Evolutionary conservation across 2,329 filamentous ascomycete species (phyloP), one percentile per base, ranked within the genome.

Genomic region (Penicillium griseofulvum): DNA sequence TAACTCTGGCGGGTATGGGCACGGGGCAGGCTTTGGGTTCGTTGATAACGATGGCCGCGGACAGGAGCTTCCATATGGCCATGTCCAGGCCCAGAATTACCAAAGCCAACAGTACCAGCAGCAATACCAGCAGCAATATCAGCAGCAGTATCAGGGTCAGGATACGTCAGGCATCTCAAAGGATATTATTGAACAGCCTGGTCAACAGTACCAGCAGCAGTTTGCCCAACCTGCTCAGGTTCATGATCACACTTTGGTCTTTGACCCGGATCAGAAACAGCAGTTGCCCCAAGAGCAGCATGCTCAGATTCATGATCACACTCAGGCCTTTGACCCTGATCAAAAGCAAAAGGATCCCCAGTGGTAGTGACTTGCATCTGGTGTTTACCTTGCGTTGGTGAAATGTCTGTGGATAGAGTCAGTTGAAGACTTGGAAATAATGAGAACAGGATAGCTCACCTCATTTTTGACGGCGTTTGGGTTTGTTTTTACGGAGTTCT

Each of bases 1-100:
- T 38, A 33, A 28, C 11, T 6, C 51, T 6, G 51, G 53, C 45
- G 10, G 53, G n/a, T 59, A 65, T 33, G 64, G 60, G 1, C 36
- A 58, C 4, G 61, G 64, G 1, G 19, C 53, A 7, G 65, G 65
- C 1, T 64, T 69, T 29, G 61, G 58, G 3, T 68, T 71, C 22
- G 59, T 68, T 17, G 68, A 71, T 37, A 65, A 56, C 24, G 65
- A 71, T 44, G 68, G 67, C 1, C 63, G 64, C 19, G 53, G 51
- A 1, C 68, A 69, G 14, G 57, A 65, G 47, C 61, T 64, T 33
- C 56, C 62, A 2, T 59, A 64, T 39, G 49, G 43, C 2, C 38
- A 56, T 39, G 54, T 26, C 16, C 48, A 24, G 5, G n/a, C 22
- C 38, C 49, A 45, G n/a, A 29, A 51, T 28, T 52, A 60, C 14